Evolutionary conservation across 306 rosid species (phyloP).

Genomic region (Heteromeles arbutifolia): DNA sequence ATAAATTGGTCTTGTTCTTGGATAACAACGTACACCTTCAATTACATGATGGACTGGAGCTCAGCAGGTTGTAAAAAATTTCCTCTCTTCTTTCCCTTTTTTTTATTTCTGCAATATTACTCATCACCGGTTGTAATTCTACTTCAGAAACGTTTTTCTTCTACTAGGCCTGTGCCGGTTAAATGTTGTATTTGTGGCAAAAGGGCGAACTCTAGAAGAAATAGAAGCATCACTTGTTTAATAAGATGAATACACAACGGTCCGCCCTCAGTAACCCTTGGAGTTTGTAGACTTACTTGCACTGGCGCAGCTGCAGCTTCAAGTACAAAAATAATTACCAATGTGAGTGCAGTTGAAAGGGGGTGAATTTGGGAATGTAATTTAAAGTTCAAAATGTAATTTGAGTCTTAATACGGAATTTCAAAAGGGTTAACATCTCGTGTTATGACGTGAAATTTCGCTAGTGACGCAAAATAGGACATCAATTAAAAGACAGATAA

Average conservation of each 20-base stretch:
- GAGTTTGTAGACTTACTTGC: too few relatives aligned
- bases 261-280: too few relatives aligned
- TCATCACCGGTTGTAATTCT: background rate
- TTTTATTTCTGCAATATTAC: background rate
- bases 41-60: constrained; percentile 68
- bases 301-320: too few relatives aligned
- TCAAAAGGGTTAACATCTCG: too few relatives aligned
- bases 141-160: constrained; percentile 58
- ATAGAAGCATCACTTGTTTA: constrained; percentile 43
- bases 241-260: background rate
- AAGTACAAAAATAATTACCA: too few relatives aligned
- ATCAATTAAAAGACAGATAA: too few relatives aligned
- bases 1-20: constrained; percentile 67
- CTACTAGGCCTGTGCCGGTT: constrained; percentile 45
- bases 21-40: constrained; percentile 63
- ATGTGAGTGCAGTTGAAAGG: too few relatives aligned
- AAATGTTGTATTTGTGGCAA: constrained; percentile 45
- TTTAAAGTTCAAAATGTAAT: too few relatives aligned
- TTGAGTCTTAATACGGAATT: too few relatives aligned
- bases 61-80: constrained; percentile 35
- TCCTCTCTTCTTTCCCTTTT: background rate
- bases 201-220: constrained; percentile 76
- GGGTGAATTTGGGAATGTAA: too few relatives aligned
- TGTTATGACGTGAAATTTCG: too few relatives aligned
- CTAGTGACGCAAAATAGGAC: too few relatives aligned